These are phyloP conservation scores for Fusarium camptoceras DNA, from an alignment of 2,329 filamentous ascomycete genomes.

Conservation along the genomic window DNA sequence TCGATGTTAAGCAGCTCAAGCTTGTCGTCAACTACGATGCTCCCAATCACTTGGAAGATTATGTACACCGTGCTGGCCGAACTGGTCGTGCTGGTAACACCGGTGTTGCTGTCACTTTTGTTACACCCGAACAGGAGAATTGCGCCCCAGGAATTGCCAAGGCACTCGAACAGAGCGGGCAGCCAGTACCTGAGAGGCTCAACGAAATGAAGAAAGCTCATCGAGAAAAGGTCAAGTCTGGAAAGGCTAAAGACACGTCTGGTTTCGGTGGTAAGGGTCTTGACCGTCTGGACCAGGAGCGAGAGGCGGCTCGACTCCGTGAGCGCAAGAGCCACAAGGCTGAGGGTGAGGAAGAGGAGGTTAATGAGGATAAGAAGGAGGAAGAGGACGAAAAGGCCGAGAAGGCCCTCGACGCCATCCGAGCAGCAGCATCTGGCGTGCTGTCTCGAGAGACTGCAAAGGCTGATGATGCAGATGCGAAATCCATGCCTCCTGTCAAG, in stretches of 20 bases:
- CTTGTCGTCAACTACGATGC: constrained; percentile 96
- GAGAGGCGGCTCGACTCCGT: constrained; percentile 85
- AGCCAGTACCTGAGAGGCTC: constrained; percentile 79
- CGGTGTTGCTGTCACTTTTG: constrained; percentile 93
- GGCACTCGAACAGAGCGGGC: constrained; percentile 90
- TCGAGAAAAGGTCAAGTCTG: constrained; percentile 89
- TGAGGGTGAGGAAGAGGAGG: constrained; percentile 85
- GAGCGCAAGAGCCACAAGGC: constrained; percentile 92
- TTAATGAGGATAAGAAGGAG: constrained; percentile 81
- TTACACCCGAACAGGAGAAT: constrained; percentile 91
- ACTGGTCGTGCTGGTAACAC: constrained; percentile 95
- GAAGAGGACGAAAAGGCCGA: constrained; percentile 73
- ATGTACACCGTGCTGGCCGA: constrained; percentile 92
- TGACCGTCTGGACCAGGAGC: constrained; percentile 89
- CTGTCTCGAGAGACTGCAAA: constrained; percentile 64
- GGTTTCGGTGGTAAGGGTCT: constrained; percentile 97
- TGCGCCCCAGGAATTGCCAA: constrained; percentile 90
- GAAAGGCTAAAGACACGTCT: constrained; percentile 88
- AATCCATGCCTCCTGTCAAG: constrained; percentile 56
- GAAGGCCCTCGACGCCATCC: constrained; percentile 73
- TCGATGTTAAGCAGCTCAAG: constrained; percentile 96
- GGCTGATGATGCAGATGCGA: constrained; percentile 54
- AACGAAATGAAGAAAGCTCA: constrained; percentile 77
- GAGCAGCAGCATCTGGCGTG: constrained; percentile 69
- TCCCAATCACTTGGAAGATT: constrained; percentile 95